Evolutionary conservation across 148 eudicot species (phyloP).

Genomic region (Rhododendron ferrugineum): DNA sequence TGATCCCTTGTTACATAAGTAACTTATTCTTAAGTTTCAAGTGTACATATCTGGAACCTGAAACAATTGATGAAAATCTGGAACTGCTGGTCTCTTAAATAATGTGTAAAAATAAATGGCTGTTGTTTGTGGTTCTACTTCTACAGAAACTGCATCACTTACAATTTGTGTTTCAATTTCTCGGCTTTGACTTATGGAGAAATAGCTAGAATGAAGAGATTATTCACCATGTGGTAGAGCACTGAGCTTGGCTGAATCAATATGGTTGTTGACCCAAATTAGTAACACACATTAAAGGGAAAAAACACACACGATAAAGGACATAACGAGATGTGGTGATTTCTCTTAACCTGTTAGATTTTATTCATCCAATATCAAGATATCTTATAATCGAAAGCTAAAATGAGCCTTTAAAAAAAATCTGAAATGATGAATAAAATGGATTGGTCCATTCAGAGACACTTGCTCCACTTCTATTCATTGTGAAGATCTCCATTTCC

Average conservation of each 20-base stretch:
- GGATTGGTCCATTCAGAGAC: neutral
- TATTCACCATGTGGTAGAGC: neutral
- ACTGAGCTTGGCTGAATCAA: neutral
- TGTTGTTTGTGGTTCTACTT: neutral
- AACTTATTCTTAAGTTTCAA: constrained; percentile 13
- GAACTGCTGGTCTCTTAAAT: constrained; percentile 2
- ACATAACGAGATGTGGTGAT: neutral
- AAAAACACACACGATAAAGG: neutral
- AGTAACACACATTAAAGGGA: neutral
- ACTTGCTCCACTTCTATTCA: neutral
- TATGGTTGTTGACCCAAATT: neutral
- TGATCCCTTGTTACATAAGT: constrained; percentile 73
- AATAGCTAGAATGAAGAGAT: neutral
- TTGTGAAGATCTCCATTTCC: neutral
- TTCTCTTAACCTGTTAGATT: neutral
- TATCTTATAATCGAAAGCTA: neutral
- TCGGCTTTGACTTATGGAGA: neutral
- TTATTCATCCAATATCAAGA: neutral
- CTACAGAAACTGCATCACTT: neutral
- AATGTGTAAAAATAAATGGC: constrained; percentile 3
- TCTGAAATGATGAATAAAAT: neutral
- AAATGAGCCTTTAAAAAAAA: neutral
- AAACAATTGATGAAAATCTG: neutral
- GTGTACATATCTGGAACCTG: neutral
- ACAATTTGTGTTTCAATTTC: neutral